These are phyloP conservation scores for Pleurotus djamor DNA, from an alignment of 768 basidiomycete genomes.

Conservation along the genomic window DNA sequence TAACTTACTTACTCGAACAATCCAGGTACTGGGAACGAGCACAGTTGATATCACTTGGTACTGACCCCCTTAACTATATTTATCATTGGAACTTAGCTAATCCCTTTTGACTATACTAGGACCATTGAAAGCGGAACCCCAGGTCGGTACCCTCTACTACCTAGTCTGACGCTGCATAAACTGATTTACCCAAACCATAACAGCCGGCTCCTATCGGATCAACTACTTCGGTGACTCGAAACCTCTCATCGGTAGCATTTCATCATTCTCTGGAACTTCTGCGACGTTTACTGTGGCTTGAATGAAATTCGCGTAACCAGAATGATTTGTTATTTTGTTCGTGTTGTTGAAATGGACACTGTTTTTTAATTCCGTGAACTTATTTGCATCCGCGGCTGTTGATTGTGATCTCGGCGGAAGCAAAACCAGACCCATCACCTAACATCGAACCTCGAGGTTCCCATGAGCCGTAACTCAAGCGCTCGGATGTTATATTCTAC, in stretches of 20 bases:
- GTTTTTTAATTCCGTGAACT: not conserved
- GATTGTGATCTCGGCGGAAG: not conserved
- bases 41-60: conserved; percentile 69
- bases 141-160: conserved; percentile 30
- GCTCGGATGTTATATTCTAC: not conserved
- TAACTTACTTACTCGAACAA: not conserved
- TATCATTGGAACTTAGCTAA: conserved; percentile 9
- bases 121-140: conserved; percentile 61
- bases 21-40: conserved; percentile 56
- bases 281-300: conserved; percentile 58
- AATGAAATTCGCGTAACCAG: conserved; percentile 2
- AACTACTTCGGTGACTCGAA: conserved; percentile 79
- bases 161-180: not conserved
- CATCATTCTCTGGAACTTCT: conserved; percentile 60
- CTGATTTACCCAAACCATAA: conserved; percentile 6
- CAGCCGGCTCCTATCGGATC: conserved; percentile 72
- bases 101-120: conserved; percentile 31
- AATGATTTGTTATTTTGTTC: not conserved
- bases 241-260: conserved; percentile 59
- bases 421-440: not conserved
- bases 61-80: conserved; percentile 14
- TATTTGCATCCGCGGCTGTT: not conserved
- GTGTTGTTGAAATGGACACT: not conserved
- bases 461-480: conserved; percentile 26
- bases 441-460: conserved; percentile 30